phyloP scores from a whole-genome alignment of 2,329 filamentous ascomycete genomes.

The Colletotrichum liaoningense region DNA sequence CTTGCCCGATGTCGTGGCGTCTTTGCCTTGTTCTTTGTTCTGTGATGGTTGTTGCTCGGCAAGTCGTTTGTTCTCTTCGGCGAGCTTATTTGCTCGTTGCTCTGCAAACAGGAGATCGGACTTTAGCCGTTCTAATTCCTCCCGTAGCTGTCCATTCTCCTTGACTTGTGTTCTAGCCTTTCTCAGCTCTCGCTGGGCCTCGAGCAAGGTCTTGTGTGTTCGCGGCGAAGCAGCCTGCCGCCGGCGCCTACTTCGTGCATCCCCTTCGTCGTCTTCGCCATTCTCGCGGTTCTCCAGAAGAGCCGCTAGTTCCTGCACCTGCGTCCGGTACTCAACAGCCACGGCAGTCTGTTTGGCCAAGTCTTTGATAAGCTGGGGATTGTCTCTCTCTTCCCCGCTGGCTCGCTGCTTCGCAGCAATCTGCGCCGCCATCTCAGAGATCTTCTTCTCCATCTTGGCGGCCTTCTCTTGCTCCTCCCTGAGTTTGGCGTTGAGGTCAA shows the following conservation, averaged over 20 bases:
- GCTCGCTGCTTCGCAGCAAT: conserved; percentile 53
- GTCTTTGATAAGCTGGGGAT: conserved; percentile 62
- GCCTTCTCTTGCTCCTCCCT: conserved; percentile 76
- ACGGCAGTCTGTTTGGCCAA: conserved; percentile 68
- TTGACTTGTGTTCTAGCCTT: conserved; percentile 65
- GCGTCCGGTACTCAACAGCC: conserved; percentile 67
- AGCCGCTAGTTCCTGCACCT: conserved; percentile 68
- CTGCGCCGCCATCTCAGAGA: conserved; percentile 70
- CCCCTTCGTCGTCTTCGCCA: conserved; percentile 48
- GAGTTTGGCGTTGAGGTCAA: conserved; percentile 73
- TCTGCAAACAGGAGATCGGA: conserved; percentile 61
- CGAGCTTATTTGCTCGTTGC: conserved; percentile 52
- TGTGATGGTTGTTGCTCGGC: conserved; percentile 35
- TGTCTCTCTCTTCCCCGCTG: conserved; percentile 55
- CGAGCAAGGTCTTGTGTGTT: conserved; percentile 62
- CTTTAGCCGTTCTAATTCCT: conserved; percentile 65
- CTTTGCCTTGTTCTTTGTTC: not conserved
- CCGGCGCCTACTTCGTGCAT: conserved; percentile 46
- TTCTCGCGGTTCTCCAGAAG: conserved; percentile 55
- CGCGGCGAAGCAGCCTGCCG: conserved; percentile 58
- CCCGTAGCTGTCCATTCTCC: conserved; percentile 62
- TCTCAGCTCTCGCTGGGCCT: conserved; percentile 65
- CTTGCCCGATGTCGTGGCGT: not conserved
- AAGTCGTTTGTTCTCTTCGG: conserved; percentile 49
- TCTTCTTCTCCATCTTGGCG: conserved; percentile 70